Evolutionary conservation across 805 yeast genomes (phyloP).

Genomic region (Cyberlindnera euphorbiiphila): DNA sequence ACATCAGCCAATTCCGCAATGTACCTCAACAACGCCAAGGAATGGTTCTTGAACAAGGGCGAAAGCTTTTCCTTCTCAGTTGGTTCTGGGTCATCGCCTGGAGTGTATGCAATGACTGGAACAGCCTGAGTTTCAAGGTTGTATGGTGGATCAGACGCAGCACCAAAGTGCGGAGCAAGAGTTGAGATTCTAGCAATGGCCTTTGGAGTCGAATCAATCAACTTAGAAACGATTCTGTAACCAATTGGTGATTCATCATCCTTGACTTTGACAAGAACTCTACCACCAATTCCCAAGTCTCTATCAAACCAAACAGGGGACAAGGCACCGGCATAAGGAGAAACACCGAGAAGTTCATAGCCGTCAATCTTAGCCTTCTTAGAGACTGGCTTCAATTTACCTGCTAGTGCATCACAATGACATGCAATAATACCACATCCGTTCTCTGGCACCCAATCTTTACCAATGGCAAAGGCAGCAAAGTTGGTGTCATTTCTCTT

Average conservation of each 20-base stretch:
- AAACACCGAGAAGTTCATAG: conserved; percentile 74
- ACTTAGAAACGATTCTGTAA: conserved; percentile 35
- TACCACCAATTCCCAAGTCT: conserved; percentile 82
- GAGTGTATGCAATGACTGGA: conserved; percentile 65
- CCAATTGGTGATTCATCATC: conserved; percentile 29
- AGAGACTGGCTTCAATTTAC: conserved; percentile 69
- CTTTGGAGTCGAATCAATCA: conserved; percentile 57
- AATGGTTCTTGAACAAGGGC: conserved; percentile 68
- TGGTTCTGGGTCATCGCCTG: conserved; percentile 39
- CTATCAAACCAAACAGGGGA: conserved; percentile 74
- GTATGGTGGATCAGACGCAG: conserved; percentile 63
- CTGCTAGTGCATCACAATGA: conserved; percentile 74
- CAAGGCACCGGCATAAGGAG: conserved; percentile 77
- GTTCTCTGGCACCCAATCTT: conserved; percentile 55
- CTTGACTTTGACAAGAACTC: conserved; percentile 50
- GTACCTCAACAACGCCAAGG: conserved; percentile 63
- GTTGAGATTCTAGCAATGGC: conserved; percentile 82
- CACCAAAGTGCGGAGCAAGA: conserved; percentile 85
- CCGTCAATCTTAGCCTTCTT: conserved; percentile 62
- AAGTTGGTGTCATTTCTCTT: conserved; percentile 64
- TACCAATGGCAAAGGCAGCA: conserved; percentile 68
- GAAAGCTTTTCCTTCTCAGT: conserved; percentile 57
- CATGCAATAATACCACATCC: conserved; percentile 71
- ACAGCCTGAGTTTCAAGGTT: conserved; percentile 74
- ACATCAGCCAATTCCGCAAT: conserved; percentile 59